Evolutionary conservation across 306 rosid species (phyloP).

Genomic region (Abrus pulchellus): DNA sequence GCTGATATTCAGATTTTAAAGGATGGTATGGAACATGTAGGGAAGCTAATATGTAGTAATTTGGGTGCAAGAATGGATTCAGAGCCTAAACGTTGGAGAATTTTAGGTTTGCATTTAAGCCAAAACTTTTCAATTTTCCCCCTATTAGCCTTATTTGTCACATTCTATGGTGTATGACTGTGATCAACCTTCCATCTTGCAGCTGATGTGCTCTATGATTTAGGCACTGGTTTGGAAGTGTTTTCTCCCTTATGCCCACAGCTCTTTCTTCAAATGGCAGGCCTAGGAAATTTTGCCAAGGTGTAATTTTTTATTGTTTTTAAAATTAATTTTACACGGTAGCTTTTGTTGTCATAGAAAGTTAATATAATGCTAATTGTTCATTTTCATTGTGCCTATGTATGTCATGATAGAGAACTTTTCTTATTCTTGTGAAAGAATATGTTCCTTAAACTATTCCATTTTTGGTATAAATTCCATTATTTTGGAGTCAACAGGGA

Average conservation of each 20-base stretch:
- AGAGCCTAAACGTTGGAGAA: constrained; percentile 85
- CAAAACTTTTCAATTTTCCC: neutral
- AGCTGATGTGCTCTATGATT: constrained; percentile 88
- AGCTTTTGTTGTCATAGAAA: constrained; percentile 2
- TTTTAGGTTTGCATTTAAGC: constrained; percentile 65
- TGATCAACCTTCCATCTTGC: constrained; percentile 51
- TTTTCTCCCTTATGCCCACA: constrained; percentile 88
- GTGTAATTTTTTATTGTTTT: constrained; percentile 42
- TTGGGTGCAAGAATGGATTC: constrained; percentile 96
- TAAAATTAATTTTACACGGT: neutral
- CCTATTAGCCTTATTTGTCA: neutral
- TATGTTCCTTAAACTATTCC: neutral
- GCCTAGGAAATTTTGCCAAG: constrained; percentile 89
- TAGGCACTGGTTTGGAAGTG: constrained; percentile 88
- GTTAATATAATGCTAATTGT: neutral
- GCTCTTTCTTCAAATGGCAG: constrained; percentile 85
- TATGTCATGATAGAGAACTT: neutral
- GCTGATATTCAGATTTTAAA: constrained; percentile 62
- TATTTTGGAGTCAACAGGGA: constrained; percentile 62
- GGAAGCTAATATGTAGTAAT: constrained; percentile 80
- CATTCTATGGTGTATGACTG: constrained; percentile 39
- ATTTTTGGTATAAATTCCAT: neutral
- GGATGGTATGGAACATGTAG: constrained; percentile 93
- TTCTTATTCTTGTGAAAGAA: constrained; percentile 2
- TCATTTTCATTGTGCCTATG: constrained; percentile 6